Base-by-base conservation (phyloP, 164 flowering plant species). In the Magnolia officinalis region DNA sequence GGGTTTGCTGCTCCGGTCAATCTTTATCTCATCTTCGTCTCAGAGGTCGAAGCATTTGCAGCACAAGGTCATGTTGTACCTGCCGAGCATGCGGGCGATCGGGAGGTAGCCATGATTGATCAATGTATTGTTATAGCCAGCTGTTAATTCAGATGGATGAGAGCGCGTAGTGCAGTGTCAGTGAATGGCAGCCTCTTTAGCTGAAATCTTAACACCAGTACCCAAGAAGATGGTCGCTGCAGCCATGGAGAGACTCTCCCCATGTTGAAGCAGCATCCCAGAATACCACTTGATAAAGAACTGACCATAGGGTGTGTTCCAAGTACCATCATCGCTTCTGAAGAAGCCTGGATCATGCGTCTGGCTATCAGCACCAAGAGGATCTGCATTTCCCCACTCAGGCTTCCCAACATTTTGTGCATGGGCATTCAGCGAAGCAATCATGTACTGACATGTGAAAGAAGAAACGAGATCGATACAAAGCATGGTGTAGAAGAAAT, bases 201-300 rank as follows among this genome's bases (percentile, higher is more conserved):
- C 92, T 4, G 88, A 88, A 37, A 81, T 72, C 50, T 67, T 77
- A 23, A 85, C 85, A 70, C 83, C 84, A 58, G 82, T 82, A 37
- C 84, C 91, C 51, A 78, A 67, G 72, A 91, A 91, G 64, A 90
- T 85, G 20, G 87, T 20, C 67, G 81, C 81, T 21, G 93, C 91
- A 66, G 77, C 89, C 77, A 74, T 78, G 59, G 85, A 82, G 10
- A 92, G 77, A 64, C 89, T 86, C 73, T 92, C 91, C 8, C 92
- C 95, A 71, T 91, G 97, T 63, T 77, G 73, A 64, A 91, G 83
- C 67, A 92, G 81, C 92, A 85, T 82, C 7, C 81, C 78, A 7
- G 92, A 90, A 82, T 92, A 91, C 94, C 97, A 91, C 50, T 76
- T 79, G n/a, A 91, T 89, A 73, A 93, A 91, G 79, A 93, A 93